These are phyloP conservation scores for Leccinum uliginosum DNA, from an alignment of 768 basidiomycete genomes.

Conservation along the genomic window DNA sequence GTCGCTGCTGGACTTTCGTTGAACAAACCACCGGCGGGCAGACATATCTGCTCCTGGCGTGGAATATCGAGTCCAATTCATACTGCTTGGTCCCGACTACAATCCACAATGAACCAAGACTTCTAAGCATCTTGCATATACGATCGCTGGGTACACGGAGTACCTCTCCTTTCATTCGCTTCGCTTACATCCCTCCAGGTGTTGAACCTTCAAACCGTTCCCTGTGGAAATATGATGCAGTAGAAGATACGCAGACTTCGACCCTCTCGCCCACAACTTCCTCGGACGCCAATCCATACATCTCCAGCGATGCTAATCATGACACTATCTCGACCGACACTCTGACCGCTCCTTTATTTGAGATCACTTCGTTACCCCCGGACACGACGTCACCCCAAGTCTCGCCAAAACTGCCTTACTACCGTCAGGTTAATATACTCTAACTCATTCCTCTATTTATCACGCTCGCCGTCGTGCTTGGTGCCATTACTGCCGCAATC, in stretches of 20 bases:
- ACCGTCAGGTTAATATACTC: constrained; percentile 21
- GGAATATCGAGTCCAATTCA: constrained; percentile 49
- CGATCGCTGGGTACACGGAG: constrained; percentile 9
- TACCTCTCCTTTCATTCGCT: not conserved
- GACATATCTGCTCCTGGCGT: constrained; percentile 62
- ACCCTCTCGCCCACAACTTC: constrained; percentile 6
- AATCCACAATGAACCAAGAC: constrained; percentile 15
- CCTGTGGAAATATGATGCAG: constrained; percentile 38
- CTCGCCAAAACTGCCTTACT: constrained; percentile 18
- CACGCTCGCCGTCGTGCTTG: constrained; percentile 23
- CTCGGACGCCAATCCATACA: not conserved
- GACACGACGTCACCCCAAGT: constrained; percentile 12
- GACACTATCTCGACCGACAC: constrained; percentile 7
- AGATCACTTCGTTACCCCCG: constrained; percentile 33
- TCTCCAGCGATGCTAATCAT: not conserved
- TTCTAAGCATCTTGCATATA: constrained; percentile 18
- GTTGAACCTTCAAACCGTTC: constrained; percentile 28
- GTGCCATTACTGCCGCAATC: constrained; percentile 9
- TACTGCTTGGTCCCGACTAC: constrained; percentile 37
- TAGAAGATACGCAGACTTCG: constrained; percentile 17
- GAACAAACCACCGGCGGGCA: constrained; percentile 46
- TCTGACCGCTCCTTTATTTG: constrained; percentile 23
- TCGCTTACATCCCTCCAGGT: constrained; percentile 9
- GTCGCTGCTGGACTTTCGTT: constrained; percentile 72
- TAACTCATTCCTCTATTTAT: constrained; percentile 27